Conservation (phyloP, 2,329 filamentous ascomycete genomes). For the Didymella keratinophila region DNA sequence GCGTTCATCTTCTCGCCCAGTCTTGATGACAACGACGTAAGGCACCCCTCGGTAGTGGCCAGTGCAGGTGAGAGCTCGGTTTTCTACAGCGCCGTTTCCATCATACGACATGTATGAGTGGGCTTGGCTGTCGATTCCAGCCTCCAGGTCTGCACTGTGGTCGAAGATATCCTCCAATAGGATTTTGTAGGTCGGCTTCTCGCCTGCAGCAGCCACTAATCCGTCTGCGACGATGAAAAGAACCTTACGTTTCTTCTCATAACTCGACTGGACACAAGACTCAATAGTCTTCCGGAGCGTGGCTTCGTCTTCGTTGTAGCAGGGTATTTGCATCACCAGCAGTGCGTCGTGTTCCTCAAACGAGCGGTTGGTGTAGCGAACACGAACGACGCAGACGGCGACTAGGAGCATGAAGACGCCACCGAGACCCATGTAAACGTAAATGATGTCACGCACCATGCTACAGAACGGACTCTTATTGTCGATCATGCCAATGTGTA, state of each 20-base stretch:
- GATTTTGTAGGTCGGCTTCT: background rate
- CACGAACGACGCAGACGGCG: background rate
- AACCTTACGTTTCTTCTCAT: background rate
- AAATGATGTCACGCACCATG: background rate
- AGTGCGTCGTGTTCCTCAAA: background rate
- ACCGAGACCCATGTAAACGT: background rate
- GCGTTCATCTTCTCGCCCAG: background rate
- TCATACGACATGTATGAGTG: background rate
- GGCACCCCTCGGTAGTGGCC: background rate
- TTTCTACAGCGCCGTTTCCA: background rate
- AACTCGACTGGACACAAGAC: background rate
- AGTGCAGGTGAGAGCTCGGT: background rate
- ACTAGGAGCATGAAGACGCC: background rate
- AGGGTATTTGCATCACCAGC: background rate
- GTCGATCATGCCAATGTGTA: background rate
- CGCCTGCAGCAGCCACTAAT: background rate
- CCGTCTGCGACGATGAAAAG: background rate
- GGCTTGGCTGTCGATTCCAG: background rate
- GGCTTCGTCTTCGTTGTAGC: background rate
- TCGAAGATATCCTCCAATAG: background rate
- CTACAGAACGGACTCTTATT: background rate
- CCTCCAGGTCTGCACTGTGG: background rate
- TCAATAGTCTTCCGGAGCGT: background rate
- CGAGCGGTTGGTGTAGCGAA: background rate
- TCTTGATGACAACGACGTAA: background rate